Percentiles rank a stretch among this genome's conserved stretches.
phyloP scores from a whole-genome alignment of 768 basidiomycete species.

The Collybiopsis luxurians region DNA sequence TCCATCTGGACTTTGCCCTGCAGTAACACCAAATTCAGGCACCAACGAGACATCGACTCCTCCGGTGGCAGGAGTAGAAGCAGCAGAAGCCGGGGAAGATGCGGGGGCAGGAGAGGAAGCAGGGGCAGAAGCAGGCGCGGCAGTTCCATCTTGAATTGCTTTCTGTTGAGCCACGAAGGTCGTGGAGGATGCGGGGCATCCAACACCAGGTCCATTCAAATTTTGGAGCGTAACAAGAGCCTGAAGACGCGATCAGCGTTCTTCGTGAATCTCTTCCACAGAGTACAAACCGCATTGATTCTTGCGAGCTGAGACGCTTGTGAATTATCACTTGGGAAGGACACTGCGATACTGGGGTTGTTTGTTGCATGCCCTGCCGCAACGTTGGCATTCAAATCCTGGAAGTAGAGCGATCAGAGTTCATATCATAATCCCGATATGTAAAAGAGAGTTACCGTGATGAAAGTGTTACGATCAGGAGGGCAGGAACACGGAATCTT shows the following conservation, averaged over 20 bases:
- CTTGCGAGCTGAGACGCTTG: constrained; percentile 53
- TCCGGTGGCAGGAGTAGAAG: constrained; percentile 25
- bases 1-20: constrained; percentile 63
- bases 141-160: constrained; percentile 10
- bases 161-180: constrained; percentile 41
- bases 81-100: constrained; percentile 26
- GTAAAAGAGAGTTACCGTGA: constrained; percentile 34
- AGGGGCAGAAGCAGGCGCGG: background rate
- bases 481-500: constrained; percentile 68
- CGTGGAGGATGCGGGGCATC: constrained; percentile 65
- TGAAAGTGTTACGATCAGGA: constrained; percentile 50
- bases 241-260: too few species aligned
- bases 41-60: constrained; percentile 54
- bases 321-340: constrained; percentile 64
- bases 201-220: constrained; percentile 61
- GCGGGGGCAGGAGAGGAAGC: constrained; percentile 14
- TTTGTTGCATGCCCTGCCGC: constrained; percentile 61
- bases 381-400: constrained; percentile 54
- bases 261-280: too few species aligned
- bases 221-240: constrained; percentile 69
- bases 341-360: constrained; percentile 51
- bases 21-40: constrained; percentile 52
- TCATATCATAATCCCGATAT: background rate
- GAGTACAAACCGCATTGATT: constrained; percentile 37
- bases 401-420: background rate